Evolutionary conservation across 345 rosid species (phyloP), one percentile per base, ranked within the genome.

Genomic region (Syzygium aqueum): DNA sequence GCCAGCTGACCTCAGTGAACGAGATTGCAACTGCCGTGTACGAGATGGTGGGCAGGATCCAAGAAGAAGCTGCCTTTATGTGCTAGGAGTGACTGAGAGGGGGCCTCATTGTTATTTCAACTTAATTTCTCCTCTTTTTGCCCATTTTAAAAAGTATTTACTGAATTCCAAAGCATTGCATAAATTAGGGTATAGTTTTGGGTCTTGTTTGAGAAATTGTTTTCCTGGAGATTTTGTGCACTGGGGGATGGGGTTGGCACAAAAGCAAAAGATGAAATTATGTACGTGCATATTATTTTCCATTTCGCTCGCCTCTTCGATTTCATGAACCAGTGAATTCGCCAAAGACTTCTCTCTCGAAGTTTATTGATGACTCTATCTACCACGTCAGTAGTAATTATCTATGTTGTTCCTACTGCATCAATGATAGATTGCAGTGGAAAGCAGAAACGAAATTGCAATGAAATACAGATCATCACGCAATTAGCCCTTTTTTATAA

Each of bases 21-120:
- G 94, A 93, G 86, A 89, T 94, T 83, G 94, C 95, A 85, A 88
- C 93, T 40, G 93, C 94, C 6, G 93, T 90, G 86, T 88, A 93
- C 88, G 92, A 92, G 52, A 88, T 93, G 93, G 90, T 94, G 90
- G 89, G 86, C 56, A 86, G 90, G 88, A 89, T 92, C 88, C 93
- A 89, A 89, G 92, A 85, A 57, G 93, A 89, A 56, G 87, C 87
- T 46, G 49, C 27, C 10, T 37, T 73, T 5, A 22, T 37, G 82
- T 73, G 82, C 73, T n/a, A 61, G 82, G 3, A 37, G 82, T 3
- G 43, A 30, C 6, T 4, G 78, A 19, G 43, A 67, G 40, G 59
- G 46, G 46, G 46, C 80, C 33, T 33, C 80, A 33, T 40, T 33
- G 80, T 17, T 9, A 67, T 67, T 33, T 67, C 37, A 5, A 33